Conservation (phyloP, 2,329 filamentous ascomycete genomes). For the Aspergillus unguis region DNA sequence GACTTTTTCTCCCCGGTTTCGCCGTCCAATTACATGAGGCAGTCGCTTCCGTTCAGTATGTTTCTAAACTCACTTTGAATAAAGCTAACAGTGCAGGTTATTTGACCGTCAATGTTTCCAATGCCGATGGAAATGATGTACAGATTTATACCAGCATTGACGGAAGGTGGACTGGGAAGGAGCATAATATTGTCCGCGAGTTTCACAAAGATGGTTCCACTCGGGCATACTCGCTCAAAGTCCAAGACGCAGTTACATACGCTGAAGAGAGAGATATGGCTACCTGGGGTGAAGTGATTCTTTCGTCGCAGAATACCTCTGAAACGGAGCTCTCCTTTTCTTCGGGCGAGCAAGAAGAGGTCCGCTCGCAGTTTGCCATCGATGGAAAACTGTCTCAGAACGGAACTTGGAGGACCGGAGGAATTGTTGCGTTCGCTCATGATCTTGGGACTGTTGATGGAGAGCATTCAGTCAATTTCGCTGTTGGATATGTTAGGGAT, state of each 20-base stretch:
- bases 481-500: conserved; percentile 41
- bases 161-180: conserved; percentile 42
- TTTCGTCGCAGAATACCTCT: conserved; percentile 34
- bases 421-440: conserved; percentile 39
- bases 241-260: conserved; percentile 31
- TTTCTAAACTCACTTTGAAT: neutral
- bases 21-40: conserved; percentile 41
- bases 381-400: conserved; percentile 29
- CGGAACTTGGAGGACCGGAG: conserved; percentile 26
- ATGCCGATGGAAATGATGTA: conserved; percentile 25
- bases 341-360: conserved; percentile 26
- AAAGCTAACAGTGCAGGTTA: conserved; percentile 32
- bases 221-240: conserved; percentile 32
- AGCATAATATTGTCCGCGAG: conserved; percentile 21
- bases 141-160: conserved; percentile 46
- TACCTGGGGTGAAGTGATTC: conserved; percentile 41
- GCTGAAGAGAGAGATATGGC: conserved; percentile 41
- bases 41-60: conserved; percentile 44
- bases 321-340: conserved; percentile 28
- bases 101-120: conserved; percentile 37
- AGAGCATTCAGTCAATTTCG: conserved; percentile 37
- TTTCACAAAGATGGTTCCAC: conserved; percentile 25
- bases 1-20: conserved; percentile 48
- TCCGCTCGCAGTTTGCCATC: conserved; percentile 32
- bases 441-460: conserved; percentile 35